Conservation (phyloP, 177 flowering plant genomes). For the Vitis hybrid region DNA sequence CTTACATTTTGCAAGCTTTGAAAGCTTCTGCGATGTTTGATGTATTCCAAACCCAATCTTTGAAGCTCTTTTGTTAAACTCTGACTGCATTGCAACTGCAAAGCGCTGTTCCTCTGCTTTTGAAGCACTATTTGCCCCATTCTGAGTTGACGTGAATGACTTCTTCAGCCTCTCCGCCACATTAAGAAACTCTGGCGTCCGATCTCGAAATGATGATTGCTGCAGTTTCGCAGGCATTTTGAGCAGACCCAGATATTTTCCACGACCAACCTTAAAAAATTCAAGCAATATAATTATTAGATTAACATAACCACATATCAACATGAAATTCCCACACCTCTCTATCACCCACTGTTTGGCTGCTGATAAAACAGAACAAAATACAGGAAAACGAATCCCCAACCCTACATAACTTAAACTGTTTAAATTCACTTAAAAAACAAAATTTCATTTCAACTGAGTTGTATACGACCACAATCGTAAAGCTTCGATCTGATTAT, state of each 20-base stretch:
- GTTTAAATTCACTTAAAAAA: too few species aligned
- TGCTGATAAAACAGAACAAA: too few species aligned
- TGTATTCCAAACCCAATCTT: slow-evolving; percentile 88
- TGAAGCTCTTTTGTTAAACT: slow-evolving; percentile 85
- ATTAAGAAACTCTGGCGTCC: slow-evolving; percentile 76
- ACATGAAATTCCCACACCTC: too few species aligned
- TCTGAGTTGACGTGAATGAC: slow-evolving; percentile 32
- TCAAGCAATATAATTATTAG: too few species aligned
- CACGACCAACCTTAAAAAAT: too few species aligned
- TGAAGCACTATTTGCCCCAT: slow-evolving; percentile 31
- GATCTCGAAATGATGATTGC: slow-evolving; percentile 77
- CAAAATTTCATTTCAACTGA: too few species aligned
- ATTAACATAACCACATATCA: background rate
- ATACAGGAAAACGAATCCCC: too few species aligned
- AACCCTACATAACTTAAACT: too few species aligned
- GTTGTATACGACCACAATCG: too few species aligned
- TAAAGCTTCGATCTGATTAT: too few species aligned
- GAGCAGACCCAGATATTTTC: too few species aligned
- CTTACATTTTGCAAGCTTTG: slow-evolving; percentile 92
- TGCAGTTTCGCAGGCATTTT: slow-evolving; percentile 37
- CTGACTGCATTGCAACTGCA: slow-evolving; percentile 66
- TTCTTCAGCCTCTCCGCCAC: slow-evolving; percentile 71
- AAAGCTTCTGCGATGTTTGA: slow-evolving; percentile 89
- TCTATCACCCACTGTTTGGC: too few species aligned
- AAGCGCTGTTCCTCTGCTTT: slow-evolving; percentile 50